Conservation (phyloP, 495 filamentous ascomycete species). For the Thermothielavioides terrestris region DNA sequence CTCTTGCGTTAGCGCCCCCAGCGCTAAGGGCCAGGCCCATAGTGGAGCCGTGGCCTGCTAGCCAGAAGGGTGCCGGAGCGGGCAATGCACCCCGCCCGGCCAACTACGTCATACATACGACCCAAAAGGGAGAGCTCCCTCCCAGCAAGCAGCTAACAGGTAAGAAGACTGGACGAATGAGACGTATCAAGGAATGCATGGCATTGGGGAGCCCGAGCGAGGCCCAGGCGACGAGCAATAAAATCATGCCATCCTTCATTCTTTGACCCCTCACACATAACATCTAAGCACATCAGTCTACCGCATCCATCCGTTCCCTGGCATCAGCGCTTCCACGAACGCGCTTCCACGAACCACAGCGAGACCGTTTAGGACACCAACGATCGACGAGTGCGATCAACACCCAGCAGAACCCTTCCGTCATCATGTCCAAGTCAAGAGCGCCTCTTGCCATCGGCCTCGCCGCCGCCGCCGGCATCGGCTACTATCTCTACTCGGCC, state of each 20-base stretch:
- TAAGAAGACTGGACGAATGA: not conserved
- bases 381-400: not conserved
- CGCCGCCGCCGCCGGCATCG: constrained; percentile 56
- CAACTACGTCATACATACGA: constrained; percentile 3
- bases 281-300: not conserved
- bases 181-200: not conserved
- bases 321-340: too few relatives aligned
- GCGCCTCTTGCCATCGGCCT: constrained; percentile 51
- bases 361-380: too few relatives aligned
- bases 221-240: not conserved
- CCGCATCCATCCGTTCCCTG: not conserved
- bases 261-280: not conserved
- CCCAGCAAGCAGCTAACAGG: too few relatives aligned
- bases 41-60: not conserved
- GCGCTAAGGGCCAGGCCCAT: not conserved
- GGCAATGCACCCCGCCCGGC: not conserved
- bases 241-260: not conserved
- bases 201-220: not conserved
- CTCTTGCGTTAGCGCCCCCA: too few relatives aligned
- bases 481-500: constrained; percentile 87
- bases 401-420: constrained; percentile 6
- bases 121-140: constrained; percentile 1
- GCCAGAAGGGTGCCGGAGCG: not conserved
- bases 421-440: constrained; percentile 46
- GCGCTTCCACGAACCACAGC: too few relatives aligned